These are phyloP conservation scores for Crithidia expoeki DNA, from an alignment of 208 protist genomes.

Conservation along the genomic window DNA sequence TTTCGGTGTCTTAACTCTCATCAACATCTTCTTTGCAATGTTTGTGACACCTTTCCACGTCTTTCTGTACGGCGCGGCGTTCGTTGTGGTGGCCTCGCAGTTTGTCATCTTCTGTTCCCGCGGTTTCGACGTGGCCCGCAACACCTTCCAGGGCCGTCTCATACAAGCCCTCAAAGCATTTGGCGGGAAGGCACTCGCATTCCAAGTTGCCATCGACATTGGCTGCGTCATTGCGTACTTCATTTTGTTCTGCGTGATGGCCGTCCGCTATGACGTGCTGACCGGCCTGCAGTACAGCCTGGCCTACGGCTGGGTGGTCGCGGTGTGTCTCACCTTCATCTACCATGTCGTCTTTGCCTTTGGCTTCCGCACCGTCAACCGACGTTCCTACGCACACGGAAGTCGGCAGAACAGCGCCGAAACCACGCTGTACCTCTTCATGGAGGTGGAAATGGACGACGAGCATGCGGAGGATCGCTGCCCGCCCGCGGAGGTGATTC, in stretches of 20 bases:
- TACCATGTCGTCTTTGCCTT: slow-evolving; percentile 68
- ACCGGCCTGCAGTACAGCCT: slow-evolving; percentile 63
- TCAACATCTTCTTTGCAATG: slow-evolving; percentile 69
- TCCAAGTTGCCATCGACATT: slow-evolving; percentile 50
- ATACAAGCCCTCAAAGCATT: slow-evolving; percentile 52
- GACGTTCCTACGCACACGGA: slow-evolving; percentile 47
- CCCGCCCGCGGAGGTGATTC: slow-evolving; percentile 42
- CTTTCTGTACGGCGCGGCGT: slow-evolving; percentile 61
- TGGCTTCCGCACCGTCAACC: slow-evolving; percentile 44
- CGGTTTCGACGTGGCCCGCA: slow-evolving; percentile 63
- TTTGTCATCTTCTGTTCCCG: slow-evolving; percentile 62
- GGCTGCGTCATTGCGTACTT: slow-evolving; percentile 44
- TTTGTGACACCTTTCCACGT: slow-evolving; percentile 58
- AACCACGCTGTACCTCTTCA: slow-evolving; percentile 51
- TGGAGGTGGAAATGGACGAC: slow-evolving; percentile 56
- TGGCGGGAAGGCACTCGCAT: slow-evolving; percentile 37
- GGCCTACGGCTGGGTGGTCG: slow-evolving; percentile 72
- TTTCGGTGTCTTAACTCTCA: slow-evolving; percentile 43
- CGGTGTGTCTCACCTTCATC: slow-evolving; percentile 61
- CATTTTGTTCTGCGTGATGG: slow-evolving; percentile 67
- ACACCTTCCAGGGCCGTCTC: slow-evolving; percentile 61
- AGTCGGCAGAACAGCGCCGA: slow-evolving; percentile 65
- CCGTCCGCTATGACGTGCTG: slow-evolving; percentile 45
- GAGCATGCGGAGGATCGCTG: slow-evolving; percentile 27
- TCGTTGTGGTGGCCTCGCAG: slow-evolving; percentile 51